Evolutionary conservation across 768 basidiomycete species (phyloP).

Genomic region (Phylloporus sp.): DNA sequence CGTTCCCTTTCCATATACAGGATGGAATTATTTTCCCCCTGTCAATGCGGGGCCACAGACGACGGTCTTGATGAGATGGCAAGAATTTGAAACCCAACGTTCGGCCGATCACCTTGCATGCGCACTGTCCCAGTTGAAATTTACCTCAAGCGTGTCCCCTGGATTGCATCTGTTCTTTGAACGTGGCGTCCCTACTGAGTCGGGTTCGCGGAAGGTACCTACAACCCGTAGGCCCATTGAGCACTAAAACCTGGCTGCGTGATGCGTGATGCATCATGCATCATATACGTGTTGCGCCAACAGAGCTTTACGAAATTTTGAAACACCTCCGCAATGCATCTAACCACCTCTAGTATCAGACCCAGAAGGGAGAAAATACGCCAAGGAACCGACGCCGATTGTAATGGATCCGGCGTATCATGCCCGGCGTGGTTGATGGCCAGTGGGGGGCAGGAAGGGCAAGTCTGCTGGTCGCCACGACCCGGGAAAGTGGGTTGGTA

Average conservation of each 20-base stretch:
- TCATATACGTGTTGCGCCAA: background rate
- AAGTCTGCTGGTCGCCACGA: background rate
- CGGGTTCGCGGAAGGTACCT: background rate
- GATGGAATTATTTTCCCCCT: background rate
- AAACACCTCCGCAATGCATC: background rate
- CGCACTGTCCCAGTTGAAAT: background rate
- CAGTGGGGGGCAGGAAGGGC: background rate
- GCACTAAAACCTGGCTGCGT: no score
- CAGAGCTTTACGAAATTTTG: background rate
- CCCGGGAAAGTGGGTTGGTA: background rate
- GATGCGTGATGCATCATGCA: background rate
- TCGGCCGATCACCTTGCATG: background rate
- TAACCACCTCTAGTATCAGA: background rate
- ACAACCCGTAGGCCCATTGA: background rate
- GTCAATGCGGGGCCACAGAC: background rate
- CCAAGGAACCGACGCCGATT: background rate
- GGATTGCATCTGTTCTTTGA: background rate
- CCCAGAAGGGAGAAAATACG: background rate
- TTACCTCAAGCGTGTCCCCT: background rate
- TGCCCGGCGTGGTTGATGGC: background rate
- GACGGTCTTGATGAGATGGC: constrained; percentile 4
- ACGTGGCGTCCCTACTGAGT: background rate
- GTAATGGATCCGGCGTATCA: background rate
- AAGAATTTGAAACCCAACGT: background rate
- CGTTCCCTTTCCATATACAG: background rate